These are phyloP conservation scores for Tetrahymena thermophila DNA, from an alignment of 73 alveolate genomes.

Conservation along the genomic window DNA sequence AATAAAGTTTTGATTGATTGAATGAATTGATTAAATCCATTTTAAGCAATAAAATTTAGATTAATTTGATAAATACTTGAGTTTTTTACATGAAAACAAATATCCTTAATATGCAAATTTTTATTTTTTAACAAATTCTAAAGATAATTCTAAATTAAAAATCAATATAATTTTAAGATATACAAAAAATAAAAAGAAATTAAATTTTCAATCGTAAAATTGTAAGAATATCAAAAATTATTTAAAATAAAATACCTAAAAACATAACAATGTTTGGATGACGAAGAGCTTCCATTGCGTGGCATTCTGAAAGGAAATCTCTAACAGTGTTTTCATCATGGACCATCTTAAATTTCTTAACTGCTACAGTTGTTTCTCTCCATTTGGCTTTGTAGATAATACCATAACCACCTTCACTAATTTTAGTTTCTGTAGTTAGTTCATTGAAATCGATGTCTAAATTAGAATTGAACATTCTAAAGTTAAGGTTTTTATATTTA, in stretches of 20 bases:
- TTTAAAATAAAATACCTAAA: slow-evolving; percentile 10
- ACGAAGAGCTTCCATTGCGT: slow-evolving; percentile 91
- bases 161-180: too few relatives aligned
- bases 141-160: too few relatives aligned
- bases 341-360: slow-evolving; percentile 89
- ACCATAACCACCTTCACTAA: slow-evolving; percentile 97
- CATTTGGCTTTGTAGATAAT: slow-evolving; percentile 90
- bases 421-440: slow-evolving; percentile 71
- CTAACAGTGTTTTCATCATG: slow-evolving; percentile 82
- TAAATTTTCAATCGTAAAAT: too few relatives aligned
- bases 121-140: too few relatives aligned
- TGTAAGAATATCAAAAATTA: too few relatives aligned
- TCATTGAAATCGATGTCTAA: slow-evolving; percentile 84
- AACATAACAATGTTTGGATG: slow-evolving; percentile 96
- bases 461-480: slow-evolving; percentile 56
- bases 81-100: too few relatives aligned
- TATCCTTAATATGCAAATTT: too few relatives aligned
- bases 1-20: too few relatives aligned
- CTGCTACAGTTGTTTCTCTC: slow-evolving; percentile 97
- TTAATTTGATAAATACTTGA: too few relatives aligned
- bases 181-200: too few relatives aligned
- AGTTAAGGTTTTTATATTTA: slow-evolving; percentile 10
- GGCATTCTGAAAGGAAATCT: slow-evolving; percentile 92
- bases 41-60: too few relatives aligned
- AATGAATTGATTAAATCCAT: too few relatives aligned